Evolutionary conservation across 768 basidiomycete genomes (phyloP).

Genomic region (Mycena pura): DNA sequence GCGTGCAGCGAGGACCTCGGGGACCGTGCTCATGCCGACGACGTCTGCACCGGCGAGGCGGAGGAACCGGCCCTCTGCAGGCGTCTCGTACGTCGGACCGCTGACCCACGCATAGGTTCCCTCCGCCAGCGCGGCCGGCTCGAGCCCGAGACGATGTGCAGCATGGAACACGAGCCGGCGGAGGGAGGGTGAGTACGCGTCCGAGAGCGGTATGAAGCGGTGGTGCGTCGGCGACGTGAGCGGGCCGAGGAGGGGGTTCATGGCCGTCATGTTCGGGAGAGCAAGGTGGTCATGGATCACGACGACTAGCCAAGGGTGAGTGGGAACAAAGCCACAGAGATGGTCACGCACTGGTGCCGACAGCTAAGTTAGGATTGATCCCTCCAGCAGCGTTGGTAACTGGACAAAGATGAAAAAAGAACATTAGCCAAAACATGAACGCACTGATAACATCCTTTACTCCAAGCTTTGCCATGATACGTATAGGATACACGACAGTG

Average conservation of each 20-base stretch:
- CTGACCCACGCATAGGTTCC: slow-evolving; percentile 91
- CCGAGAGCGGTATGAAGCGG: slow-evolving; percentile 85
- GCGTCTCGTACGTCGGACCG: slow-evolving; percentile 90
- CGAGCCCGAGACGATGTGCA: slow-evolving; percentile 64
- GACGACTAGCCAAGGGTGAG: slow-evolving; percentile 62
- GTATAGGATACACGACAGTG: slow-evolving; percentile 78
- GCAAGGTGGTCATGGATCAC: slow-evolving; percentile 87
- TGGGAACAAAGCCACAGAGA: background rate
- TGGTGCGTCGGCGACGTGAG: slow-evolving; percentile 60
- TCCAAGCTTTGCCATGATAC: slow-evolving; percentile 80
- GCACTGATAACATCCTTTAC: slow-evolving; percentile 77
- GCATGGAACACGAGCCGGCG: slow-evolving; percentile 79
- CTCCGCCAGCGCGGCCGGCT: slow-evolving; percentile 67
- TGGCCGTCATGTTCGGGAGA: slow-evolving; percentile 76
- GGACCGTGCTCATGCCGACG: slow-evolving; percentile 95
- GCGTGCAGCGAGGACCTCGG: slow-evolving; percentile 83
- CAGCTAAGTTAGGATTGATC: slow-evolving; percentile 71
- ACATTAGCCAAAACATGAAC: slow-evolving; percentile 29
- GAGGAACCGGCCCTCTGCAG: slow-evolving; percentile 84
- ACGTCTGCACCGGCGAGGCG: slow-evolving; percentile 80
- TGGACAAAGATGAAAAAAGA: slow-evolving; percentile 34
- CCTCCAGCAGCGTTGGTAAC: slow-evolving; percentile 92
- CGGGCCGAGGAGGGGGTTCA: slow-evolving; percentile 83
- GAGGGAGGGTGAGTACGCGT: slow-evolving; percentile 78
- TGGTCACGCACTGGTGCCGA: slow-evolving; percentile 77